Evolutionary conservation across 495 filamentous ascomycete species (phyloP).

Genomic region (Umbilicaria muhlenbergii): DNA sequence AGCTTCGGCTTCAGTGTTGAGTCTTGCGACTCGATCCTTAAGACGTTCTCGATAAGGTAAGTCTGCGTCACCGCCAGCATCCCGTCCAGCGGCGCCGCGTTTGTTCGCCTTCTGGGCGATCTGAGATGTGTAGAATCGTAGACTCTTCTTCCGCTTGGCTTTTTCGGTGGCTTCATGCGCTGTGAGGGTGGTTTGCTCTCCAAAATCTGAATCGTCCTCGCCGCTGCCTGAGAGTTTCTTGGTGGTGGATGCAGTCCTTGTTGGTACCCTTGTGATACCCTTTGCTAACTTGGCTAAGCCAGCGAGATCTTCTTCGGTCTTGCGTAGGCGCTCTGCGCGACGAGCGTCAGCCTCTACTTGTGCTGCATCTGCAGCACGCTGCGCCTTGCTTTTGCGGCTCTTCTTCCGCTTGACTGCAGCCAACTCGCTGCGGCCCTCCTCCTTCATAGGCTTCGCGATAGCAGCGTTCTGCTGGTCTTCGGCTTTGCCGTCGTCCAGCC

Average conservation of each 20-base stretch:
- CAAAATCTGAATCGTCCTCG: constrained; percentile 46
- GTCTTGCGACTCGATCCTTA: constrained; percentile 64
- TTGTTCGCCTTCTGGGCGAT: constrained; percentile 84
- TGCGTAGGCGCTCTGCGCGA: constrained; percentile 35
- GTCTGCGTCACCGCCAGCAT: constrained; percentile 83
- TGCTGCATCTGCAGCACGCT: constrained; percentile 33
- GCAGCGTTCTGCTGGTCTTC: background rate
- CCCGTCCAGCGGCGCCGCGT: constrained; percentile 61
- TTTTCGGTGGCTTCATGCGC: constrained; percentile 63
- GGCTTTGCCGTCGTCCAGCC: background rate
- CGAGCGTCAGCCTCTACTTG: constrained; percentile 36
- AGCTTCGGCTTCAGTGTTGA: constrained; percentile 75
- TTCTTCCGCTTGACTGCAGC: constrained; percentile 13
- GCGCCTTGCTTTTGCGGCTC: constrained; percentile 33
- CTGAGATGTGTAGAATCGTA: constrained; percentile 94
- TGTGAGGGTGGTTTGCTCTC: constrained; percentile 46
- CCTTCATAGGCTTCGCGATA: constrained; percentile 7
- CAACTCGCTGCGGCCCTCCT: background rate
- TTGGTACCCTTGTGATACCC: constrained; percentile 12
- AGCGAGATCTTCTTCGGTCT: constrained; percentile 56
- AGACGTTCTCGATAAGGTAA: constrained; percentile 80
- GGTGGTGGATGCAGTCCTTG: constrained; percentile 17
- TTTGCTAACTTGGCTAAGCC: constrained; percentile 33
- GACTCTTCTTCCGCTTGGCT: constrained; percentile 65
- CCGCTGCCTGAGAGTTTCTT: constrained; percentile 17